Base-by-base conservation (phyloP, 306 rosid species). In the Medicago truncatula region DNA sequence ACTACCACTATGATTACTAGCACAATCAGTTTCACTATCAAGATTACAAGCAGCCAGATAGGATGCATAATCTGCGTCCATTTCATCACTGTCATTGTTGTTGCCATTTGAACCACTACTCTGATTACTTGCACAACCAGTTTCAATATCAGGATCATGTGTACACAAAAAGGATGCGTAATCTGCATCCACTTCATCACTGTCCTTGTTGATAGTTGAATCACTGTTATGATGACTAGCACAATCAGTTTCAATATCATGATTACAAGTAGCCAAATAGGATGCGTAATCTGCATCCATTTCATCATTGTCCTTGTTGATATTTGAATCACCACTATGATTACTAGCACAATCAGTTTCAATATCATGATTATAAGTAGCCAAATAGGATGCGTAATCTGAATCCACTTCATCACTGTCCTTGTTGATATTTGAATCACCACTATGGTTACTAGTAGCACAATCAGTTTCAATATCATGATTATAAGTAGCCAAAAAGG, bases 31-130 rank as follows among this genome's bases (percentile, higher is more conserved):
- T 28, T 14, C 41, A 28, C 14, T 7, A 25, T 60, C 20, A 25
- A 41, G 40, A 59, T 23, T 14, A 25, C 5, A 6, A 12, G 39
- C 28, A 25, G 43, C 43, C 66, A 87, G 58, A 46, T 78, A 82
- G 16, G 44, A 58, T 74, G 14, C 79, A 64, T 68, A 86, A 14
- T 74, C 64, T 74, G 81, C 70, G 82, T 80, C 89, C 6, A 12
- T 59, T 59, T 59, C 65, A 38, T 59, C 39, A 13, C 39, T 6
- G 39, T 5, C 65, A 13, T 20, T 54, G 60, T 21, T 6, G 39
- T 59, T 59, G 17, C 17, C n/a, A 23, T 59, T 59, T 59, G 17
- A 25, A 59, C 65, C 17, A 0, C 14, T 31, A 18, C 21, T 36
- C 4, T 36, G 23, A 63, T n/a, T 0, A 63, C 69, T 39, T 2